These are phyloP conservation scores for Sphaerulina musiva DNA, from an alignment of 2,329 filamentous ascomycete species.

Conservation along the genomic window DNA sequence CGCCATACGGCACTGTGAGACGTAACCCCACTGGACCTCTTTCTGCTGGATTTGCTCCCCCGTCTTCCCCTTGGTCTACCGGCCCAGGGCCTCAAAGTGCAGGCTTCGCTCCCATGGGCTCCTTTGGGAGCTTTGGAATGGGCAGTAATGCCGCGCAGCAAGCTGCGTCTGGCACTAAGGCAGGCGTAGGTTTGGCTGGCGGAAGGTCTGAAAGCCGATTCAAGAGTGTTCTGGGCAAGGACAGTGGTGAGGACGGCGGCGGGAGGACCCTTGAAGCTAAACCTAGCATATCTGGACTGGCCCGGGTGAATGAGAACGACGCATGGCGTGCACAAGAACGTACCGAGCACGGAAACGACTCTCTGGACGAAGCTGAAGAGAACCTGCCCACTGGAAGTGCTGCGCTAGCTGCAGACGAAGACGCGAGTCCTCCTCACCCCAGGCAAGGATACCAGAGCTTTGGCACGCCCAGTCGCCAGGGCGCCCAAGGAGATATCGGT, in stretches of 20 bases:
- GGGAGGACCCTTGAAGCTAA: slow-evolving; percentile 48
- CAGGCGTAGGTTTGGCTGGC: slow-evolving; percentile 57
- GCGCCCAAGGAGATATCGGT: slow-evolving; percentile 52
- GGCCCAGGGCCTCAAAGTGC: slow-evolving; percentile 50
- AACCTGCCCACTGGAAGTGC: slow-evolving; percentile 61
- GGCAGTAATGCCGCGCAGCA: slow-evolving; percentile 39
- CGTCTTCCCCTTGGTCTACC: slow-evolving; percentile 53
- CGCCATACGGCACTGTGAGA: slow-evolving; percentile 50
- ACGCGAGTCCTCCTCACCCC: slow-evolving; percentile 51
- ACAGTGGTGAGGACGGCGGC: slow-evolving; percentile 57
- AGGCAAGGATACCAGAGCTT: slow-evolving; percentile 40
- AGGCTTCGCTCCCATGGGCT: slow-evolving; percentile 66
- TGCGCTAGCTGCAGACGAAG: slow-evolving; percentile 67
- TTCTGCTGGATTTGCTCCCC: slow-evolving; percentile 43
- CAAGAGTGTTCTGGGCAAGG: slow-evolving; percentile 76
- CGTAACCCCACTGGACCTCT: slow-evolving; percentile 52
- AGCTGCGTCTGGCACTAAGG: slow-evolving; percentile 59
- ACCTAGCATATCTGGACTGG: slow-evolving; percentile 47
- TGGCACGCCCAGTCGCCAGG: slow-evolving; percentile 42
- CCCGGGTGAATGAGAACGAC: slow-evolving; percentile 50
- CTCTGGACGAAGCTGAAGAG: slow-evolving; percentile 61
- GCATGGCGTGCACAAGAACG: slow-evolving; percentile 38
- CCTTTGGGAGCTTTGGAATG: slow-evolving; percentile 86
- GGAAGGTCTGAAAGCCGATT: slow-evolving; percentile 72
- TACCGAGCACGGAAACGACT: slow-evolving; percentile 19